These are phyloP conservation scores for Diaporthe velutina DNA, from an alignment of 2,329 filamentous ascomycete species.

Conservation along the genomic window DNA sequence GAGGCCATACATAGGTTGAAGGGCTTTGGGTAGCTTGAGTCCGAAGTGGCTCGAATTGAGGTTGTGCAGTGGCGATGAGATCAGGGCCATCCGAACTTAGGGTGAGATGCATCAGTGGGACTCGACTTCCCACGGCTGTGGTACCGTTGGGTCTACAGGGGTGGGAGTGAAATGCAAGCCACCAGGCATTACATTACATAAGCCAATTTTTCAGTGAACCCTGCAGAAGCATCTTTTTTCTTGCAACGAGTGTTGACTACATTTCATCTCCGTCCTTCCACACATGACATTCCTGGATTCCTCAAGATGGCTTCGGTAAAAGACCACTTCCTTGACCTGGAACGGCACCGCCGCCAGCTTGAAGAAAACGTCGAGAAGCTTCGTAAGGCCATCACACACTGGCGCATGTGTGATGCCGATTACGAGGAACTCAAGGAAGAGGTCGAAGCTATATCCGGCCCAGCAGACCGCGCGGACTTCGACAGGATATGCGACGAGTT, in stretches of 20 bases:
- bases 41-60: too few species aligned
- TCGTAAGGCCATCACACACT: constrained; percentile 82
- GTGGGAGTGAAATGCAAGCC: neutral
- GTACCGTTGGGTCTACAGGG: neutral
- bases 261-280: neutral
- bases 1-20: neutral
- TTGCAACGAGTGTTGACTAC: neutral
- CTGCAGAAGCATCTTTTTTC: constrained; percentile 4
- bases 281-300: neutral
- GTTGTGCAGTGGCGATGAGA: neutral
- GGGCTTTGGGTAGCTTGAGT: neutral
- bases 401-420: constrained; percentile 91
- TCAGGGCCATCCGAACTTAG: neutral
- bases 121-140: neutral
- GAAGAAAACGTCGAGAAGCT: constrained; percentile 83
- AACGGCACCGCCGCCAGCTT: constrained; percentile 80
- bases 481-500: constrained; percentile 69
- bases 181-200: constrained; percentile 1
- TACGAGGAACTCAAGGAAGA: constrained; percentile 92
- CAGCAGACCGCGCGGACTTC: constrained; percentile 66
- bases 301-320: constrained; percentile 54
- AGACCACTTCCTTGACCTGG: constrained; percentile 75
- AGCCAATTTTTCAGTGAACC: constrained; percentile 12
- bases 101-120: neutral
- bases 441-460: constrained; percentile 68